Conservation (phyloP, 2,329 filamentous ascomycete species). For the Tolypocladium inflatum region DNA sequence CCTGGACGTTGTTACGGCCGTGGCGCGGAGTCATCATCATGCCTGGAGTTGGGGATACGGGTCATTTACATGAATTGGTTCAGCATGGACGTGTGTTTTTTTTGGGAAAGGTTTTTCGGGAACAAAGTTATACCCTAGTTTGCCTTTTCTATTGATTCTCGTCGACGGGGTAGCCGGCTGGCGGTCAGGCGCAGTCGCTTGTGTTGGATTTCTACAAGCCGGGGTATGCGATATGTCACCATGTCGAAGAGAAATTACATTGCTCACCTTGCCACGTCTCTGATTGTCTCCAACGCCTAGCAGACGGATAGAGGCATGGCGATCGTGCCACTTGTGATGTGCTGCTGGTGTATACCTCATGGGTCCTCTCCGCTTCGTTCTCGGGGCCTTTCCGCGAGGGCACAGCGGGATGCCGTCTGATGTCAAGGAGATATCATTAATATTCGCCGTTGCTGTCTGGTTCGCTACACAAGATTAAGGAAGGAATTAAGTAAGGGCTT, state of each 20-base stretch:
- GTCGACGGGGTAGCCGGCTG: background rate
- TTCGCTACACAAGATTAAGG: background rate
- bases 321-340: too few relatives aligned
- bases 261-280: background rate
- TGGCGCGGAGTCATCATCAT: background rate
- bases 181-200: background rate
- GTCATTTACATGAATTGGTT: background rate
- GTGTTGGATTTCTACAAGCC: background rate
- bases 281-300: too few relatives aligned
- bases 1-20: background rate
- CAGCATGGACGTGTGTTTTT: background rate
- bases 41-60: background rate
- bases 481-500: background rate
- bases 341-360: too few relatives aligned
- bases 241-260: background rate
- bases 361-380: too few relatives aligned
- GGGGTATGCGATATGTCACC: background rate
- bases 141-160: background rate
- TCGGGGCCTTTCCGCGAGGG: too few relatives aligned
- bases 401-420: too few relatives aligned
- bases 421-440: background rate
- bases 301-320: too few relatives aligned
- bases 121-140: constrained; percentile 1
- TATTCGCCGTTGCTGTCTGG: background rate
- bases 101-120: background rate